A percentile compares a stretch with the other conserved stretches of the same genome.
phyloP scores from a whole-genome alignment of 106 monocot species.

The Xerophyta viscosa region DNA sequence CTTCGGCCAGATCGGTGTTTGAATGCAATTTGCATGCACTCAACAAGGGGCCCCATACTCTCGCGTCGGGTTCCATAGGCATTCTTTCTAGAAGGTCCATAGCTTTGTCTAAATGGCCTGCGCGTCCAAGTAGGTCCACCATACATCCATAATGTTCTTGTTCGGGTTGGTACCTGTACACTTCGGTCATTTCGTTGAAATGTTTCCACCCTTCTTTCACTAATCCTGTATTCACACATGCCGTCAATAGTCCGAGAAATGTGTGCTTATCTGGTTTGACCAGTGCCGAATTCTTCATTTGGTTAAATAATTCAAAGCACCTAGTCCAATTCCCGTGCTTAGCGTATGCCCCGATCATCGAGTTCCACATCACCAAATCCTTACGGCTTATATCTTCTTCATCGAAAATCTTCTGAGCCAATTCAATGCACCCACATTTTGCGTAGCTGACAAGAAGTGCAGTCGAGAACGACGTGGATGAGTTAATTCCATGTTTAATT shows the following conservation, averaged over 20 bases:
- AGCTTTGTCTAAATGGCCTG: slow-evolving; percentile 18
- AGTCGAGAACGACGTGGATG: not conserved
- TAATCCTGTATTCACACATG: slow-evolving; percentile 18
- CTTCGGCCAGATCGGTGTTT: slow-evolving; percentile 13
- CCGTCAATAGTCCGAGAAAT: slow-evolving; percentile 17
- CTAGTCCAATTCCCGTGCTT: slow-evolving; percentile 20
- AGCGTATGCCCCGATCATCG: slow-evolving; percentile 29
- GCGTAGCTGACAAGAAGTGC: slow-evolving; percentile 25
- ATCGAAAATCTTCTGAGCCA: slow-evolving; percentile 26
- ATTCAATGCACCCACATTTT: slow-evolving; percentile 31
- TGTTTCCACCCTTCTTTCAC: slow-evolving; percentile 12
- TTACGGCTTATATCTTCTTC: not conserved
- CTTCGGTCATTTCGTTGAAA: slow-evolving; percentile 17
- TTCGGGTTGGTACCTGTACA: slow-evolving; percentile 12
- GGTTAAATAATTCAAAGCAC: slow-evolving; percentile 17
- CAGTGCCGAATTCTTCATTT: slow-evolving; percentile 17
- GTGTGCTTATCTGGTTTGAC: slow-evolving; percentile 19
- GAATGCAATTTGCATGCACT: slow-evolving; percentile 26
- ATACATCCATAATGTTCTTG: slow-evolving; percentile 22
- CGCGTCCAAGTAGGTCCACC: slow-evolving; percentile 23
- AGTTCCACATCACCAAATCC: slow-evolving; percentile 29
- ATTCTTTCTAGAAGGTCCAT: slow-evolving; percentile 14
- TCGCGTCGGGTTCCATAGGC: slow-evolving; percentile 16
- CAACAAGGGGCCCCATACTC: slow-evolving; percentile 22
- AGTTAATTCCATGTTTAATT: not conserved